Percentiles rank a stretch among this genome's conserved stretches.
Evolutionary conservation across 2,329 filamentous ascomycete genomes (phyloP).

Genomic region (Epichloe hybrida): DNA sequence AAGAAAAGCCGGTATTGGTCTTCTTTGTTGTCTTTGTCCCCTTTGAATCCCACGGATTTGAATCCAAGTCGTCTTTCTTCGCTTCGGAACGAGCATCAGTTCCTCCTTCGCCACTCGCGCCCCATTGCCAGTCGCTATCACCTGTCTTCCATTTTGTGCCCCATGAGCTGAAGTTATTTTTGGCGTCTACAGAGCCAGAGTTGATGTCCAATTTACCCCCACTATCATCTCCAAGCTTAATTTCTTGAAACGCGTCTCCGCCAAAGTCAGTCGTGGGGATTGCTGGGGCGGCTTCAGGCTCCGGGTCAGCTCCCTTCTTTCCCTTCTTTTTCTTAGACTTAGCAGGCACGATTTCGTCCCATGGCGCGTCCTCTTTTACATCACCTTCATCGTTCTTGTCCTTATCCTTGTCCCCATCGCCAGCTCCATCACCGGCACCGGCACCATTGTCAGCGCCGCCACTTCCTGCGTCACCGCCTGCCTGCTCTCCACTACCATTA

Average conservation of each 20-base stretch:
- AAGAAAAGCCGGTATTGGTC: conserved; percentile 29
- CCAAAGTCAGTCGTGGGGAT: conserved; percentile 27
- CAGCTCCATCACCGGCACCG: conserved; percentile 1
- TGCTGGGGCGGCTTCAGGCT: conserved; percentile 15
- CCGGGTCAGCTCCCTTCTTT: conserved; percentile 13
- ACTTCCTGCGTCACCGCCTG: not conserved
- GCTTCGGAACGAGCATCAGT: conserved; percentile 20
- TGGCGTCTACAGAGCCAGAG: conserved; percentile 34
- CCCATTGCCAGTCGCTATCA: conserved; percentile 31
- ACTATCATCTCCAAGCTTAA: conserved; percentile 48
- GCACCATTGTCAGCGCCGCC: conserved; percentile 1
- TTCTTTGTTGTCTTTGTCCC: conserved; percentile 39
- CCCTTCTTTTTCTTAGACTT: conserved; percentile 29
- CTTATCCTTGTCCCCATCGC: conserved; percentile 7
- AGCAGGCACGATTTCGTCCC: conserved; percentile 13
- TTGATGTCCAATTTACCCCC: conserved; percentile 44
- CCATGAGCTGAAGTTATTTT: conserved; percentile 41
- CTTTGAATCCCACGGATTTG: conserved; percentile 36
- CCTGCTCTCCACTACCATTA: conserved; percentile 5
- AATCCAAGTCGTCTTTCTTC: conserved; percentile 27
- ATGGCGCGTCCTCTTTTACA: conserved; percentile 23
- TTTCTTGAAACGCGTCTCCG: conserved; percentile 47
- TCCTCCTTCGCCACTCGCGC: conserved; percentile 14
- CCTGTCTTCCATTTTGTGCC: conserved; percentile 46
- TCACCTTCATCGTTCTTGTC: conserved; percentile 23